phyloP scores from a whole-genome alignment of 1,284 basidiomycete species.

The Boletellus deceptivus region DNA sequence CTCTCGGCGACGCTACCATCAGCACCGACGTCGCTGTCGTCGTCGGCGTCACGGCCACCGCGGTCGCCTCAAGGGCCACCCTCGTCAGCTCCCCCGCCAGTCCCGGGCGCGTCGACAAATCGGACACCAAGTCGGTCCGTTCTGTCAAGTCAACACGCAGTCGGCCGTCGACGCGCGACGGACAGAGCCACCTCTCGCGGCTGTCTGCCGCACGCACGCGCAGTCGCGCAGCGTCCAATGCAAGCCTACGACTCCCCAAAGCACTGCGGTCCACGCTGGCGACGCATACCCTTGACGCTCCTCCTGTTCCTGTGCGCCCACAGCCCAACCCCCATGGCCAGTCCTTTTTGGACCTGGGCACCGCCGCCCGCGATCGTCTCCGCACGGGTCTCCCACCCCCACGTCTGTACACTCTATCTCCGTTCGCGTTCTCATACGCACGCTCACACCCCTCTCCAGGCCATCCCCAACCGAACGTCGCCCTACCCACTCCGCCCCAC shows the following conservation, averaged over 20 bases:
- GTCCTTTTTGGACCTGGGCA: conserved; percentile 33
- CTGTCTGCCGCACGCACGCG: conserved; percentile 26
- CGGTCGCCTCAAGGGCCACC: conserved; percentile 30
- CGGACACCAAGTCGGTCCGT: conserved; percentile 24
- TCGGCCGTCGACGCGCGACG: conserved; percentile 22
- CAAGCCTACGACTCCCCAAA: conserved; percentile 31
- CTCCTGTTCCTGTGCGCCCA: conserved; percentile 24
- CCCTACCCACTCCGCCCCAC: conserved; percentile 25
- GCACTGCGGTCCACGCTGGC: conserved; percentile 16
- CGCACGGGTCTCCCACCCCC: conserved; percentile 15
- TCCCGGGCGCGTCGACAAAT: conserved; percentile 7
- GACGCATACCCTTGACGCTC: conserved; percentile 7
- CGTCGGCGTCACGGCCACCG: conserved; percentile 33
- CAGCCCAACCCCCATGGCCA: conserved; percentile 2
- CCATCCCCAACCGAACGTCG: conserved; percentile 15
- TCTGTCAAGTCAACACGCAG: conserved; percentile 31
- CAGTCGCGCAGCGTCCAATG: conserved; percentile 30
- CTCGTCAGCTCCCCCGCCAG: conserved; percentile 15
- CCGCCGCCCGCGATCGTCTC: conserved; percentile 4
- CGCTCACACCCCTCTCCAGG: conserved; percentile 8
- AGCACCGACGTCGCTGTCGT: conserved; percentile 30
- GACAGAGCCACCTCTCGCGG: conserved; percentile 16
- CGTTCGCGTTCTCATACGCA: too few species aligned
- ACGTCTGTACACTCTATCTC: conserved; percentile 17
- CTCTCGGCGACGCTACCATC: conserved; percentile 25